Percentiles rank a stretch among this genome's conserved stretches.
Evolutionary conservation across 139 green algal species (phyloP).

Genomic region (Desmodesmus armatus): DNA sequence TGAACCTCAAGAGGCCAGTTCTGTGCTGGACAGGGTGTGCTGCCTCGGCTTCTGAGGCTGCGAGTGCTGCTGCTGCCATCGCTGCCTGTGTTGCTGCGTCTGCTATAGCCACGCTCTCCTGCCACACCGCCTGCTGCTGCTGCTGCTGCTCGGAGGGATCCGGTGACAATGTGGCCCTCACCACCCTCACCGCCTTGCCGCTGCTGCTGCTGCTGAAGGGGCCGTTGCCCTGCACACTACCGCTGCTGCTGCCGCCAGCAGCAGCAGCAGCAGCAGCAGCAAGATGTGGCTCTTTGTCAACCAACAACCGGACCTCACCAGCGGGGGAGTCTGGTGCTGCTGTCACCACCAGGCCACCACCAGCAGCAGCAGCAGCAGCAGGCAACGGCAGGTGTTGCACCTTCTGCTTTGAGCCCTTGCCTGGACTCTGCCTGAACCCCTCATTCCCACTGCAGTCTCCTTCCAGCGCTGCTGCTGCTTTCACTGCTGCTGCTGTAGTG

Average conservation of each 20-base stretch:
- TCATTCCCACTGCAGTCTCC: background rate
- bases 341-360: background rate
- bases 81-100: background rate
- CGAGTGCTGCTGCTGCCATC: background rate
- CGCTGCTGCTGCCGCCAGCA: background rate
- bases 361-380: background rate
- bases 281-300: background rate
- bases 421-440: too few relatives aligned
- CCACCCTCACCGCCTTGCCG: too few relatives aligned
- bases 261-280: constrained; percentile 9
- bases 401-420: too few relatives aligned
- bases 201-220: background rate
- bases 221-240: background rate
- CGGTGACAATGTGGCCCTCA: background rate
- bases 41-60: constrained; percentile 2
- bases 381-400: background rate
- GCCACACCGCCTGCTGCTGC: background rate
- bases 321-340: background rate
- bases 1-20: background rate
- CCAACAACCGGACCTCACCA: constrained; percentile 4
- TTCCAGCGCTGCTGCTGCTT: background rate
- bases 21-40: background rate
- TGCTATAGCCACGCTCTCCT: background rate
- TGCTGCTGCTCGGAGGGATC: background rate
- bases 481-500: too few relatives aligned